phyloP scores from a whole-genome alignment of 2,329 filamentous ascomycete species.

The Fusarium caatingaense region DNA sequence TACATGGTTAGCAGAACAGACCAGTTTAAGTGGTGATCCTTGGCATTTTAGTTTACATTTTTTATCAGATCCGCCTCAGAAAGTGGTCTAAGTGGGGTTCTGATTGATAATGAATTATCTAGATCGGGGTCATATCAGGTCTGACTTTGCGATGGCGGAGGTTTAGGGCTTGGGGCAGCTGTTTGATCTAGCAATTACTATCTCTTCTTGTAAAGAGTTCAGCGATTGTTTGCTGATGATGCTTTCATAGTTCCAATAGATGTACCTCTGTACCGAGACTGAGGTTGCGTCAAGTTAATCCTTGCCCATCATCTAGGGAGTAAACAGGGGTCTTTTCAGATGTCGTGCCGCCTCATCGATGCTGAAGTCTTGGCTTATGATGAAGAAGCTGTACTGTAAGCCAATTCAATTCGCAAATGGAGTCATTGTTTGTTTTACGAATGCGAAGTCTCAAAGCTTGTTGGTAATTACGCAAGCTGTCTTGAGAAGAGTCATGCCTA shows the following conservation, averaged over 20 bases:
- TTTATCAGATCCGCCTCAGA: constrained; percentile 38
- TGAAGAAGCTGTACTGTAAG: not conserved
- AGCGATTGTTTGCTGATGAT: not conserved
- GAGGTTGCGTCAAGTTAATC: not conserved
- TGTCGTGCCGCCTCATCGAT: constrained; percentile 17
- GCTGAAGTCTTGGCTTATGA: constrained; percentile 19
- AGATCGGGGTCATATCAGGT: constrained; percentile 11
- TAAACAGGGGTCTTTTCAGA: constrained; percentile 19
- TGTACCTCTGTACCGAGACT: not conserved
- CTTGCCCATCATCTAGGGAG: not conserved
- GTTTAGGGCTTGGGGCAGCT: constrained; percentile 1
- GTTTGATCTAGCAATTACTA: not conserved
- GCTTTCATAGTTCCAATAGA: not conserved
- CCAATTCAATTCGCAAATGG: too few species aligned
- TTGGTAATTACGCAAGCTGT: not conserved
- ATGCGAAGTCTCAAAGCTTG: too few species aligned
- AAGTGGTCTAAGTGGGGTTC: constrained; percentile 21
- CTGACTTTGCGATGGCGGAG: constrained; percentile 22
- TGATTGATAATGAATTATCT: constrained; percentile 38
- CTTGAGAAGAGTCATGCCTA: not conserved
- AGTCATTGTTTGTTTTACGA: too few species aligned
- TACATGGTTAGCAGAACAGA: constrained; percentile 1
- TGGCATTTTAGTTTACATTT: constrained; percentile 34
- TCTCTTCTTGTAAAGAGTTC: not conserved
- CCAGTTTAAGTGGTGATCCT: constrained; percentile 35